Evolutionary conservation across 2,329 filamentous ascomycete genomes (phyloP).

Genomic region (Ascochyta rabiei): DNA sequence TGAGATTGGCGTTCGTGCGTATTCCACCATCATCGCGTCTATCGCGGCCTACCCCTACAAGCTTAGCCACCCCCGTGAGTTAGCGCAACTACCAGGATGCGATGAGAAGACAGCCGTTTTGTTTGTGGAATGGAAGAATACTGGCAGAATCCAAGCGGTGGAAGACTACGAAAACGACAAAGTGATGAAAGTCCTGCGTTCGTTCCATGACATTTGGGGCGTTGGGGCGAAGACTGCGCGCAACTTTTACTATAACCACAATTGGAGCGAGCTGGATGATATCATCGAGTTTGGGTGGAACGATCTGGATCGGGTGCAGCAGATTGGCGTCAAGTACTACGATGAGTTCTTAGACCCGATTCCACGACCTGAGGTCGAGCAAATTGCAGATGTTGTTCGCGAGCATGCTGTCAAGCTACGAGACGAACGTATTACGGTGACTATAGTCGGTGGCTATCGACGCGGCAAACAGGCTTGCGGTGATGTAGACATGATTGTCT

Average conservation of each 20-base stretch:
- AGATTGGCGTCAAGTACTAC: conserved; percentile 94
- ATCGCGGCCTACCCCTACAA: conserved; percentile 78
- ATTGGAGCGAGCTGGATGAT: conserved; percentile 86
- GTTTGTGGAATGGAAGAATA: conserved; percentile 75
- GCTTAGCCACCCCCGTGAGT: conserved; percentile 53
- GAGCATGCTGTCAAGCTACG: conserved; percentile 69
- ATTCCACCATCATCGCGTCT: conserved; percentile 83
- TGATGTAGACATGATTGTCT: conserved; percentile 86
- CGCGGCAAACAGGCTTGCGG: conserved; percentile 75
- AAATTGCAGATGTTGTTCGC: conserved; percentile 68
- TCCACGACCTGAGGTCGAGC: conserved; percentile 73
- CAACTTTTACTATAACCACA: conserved; percentile 75
- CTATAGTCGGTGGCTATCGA: conserved; percentile 81
- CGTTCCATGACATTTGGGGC: conserved; percentile 91
- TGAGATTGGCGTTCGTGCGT: conserved; percentile 80
- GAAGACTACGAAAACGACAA: conserved; percentile 68
- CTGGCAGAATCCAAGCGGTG: conserved; percentile 67
- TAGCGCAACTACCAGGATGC: conserved; percentile 73
- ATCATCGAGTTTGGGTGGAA: conserved; percentile 83
- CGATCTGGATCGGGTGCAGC: conserved; percentile 76
- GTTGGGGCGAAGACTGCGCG: conserved; percentile 81
- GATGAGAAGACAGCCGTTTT: conserved; percentile 78
- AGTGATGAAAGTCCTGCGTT: conserved; percentile 66
- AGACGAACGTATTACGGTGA: conserved; percentile 59
- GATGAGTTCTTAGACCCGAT: conserved; percentile 80